Percentiles rank a stretch among this genome's conserved stretches.
These are phyloP conservation scores for Crithidia sp. DNA, from an alignment of 208 protist genomes.

Conservation along the genomic window DNA sequence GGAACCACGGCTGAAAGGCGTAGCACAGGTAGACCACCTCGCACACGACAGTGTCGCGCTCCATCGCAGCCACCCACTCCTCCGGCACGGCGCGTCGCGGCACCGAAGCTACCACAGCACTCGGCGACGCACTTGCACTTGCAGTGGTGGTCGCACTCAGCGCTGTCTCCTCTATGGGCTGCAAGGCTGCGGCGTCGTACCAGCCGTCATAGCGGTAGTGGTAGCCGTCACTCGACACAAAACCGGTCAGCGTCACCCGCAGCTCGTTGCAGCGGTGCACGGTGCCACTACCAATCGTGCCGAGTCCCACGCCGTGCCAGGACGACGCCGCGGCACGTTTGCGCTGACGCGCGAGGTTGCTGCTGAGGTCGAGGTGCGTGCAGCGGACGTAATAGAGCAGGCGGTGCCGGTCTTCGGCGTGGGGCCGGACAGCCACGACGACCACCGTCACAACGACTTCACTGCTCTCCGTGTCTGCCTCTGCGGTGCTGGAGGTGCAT, in stretches of 20 bases:
- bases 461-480: neutral
- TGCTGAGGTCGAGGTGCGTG: conserved; percentile 44
- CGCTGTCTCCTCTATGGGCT: neutral
- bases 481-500: neutral
- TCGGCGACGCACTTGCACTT: neutral
- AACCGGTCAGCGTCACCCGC: conserved; percentile 25
- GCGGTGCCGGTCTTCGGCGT: conserved; percentile 51
- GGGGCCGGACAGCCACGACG: conserved; percentile 46
- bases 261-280: conserved; percentile 37
- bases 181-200: conserved; percentile 47
- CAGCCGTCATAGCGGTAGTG: conserved; percentile 74
- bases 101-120: neutral
- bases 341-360: conserved; percentile 21
- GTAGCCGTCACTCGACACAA: conserved; percentile 61
- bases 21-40: conserved; percentile 75
- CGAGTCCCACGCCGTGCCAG: conserved; percentile 20
- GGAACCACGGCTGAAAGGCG: conserved; percentile 69
- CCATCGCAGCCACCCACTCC: conserved; percentile 62
- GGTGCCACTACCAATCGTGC: conserved; percentile 22
- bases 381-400: conserved; percentile 62
- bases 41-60: conserved; percentile 60
- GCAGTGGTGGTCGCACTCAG: neutral
- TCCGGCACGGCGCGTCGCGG: conserved; percentile 23
- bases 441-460: conserved; percentile 42
- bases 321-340: conserved; percentile 21